A percentile compares a stretch with the other conserved stretches of the same genome.
These are phyloP conservation scores for Apophysomyces ossiformis DNA, from an alignment of 371 early-diverging fungal genomes.

Conservation along the genomic window DNA sequence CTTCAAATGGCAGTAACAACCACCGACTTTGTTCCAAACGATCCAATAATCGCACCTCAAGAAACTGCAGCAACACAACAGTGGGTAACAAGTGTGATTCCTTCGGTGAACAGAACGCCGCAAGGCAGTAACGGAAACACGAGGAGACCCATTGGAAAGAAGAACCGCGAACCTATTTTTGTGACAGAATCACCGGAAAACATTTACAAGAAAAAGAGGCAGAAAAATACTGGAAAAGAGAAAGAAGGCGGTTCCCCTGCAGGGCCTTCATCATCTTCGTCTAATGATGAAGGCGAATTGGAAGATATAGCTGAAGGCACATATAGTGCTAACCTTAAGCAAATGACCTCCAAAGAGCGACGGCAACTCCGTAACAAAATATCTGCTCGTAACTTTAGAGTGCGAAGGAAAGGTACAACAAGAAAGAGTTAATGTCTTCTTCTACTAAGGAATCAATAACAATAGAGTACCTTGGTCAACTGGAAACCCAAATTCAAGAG, in stretches of 20 bases:
- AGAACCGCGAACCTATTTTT: constrained; percentile 25
- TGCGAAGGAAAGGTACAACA: constrained; percentile 80
- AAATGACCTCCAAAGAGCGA: constrained; percentile 79
- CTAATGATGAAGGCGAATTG: constrained; percentile 17
- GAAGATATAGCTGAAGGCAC: constrained; percentile 10
- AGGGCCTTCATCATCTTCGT: constrained; percentile 1
- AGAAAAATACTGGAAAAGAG: neutral
- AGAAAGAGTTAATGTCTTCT: neutral
- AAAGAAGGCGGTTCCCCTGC: neutral
- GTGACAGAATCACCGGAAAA: constrained; percentile 30
- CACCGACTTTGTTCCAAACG: neutral
- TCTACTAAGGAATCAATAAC: neutral
- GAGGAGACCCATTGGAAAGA: neutral
- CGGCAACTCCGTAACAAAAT: constrained; percentile 89
- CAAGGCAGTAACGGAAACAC: neutral
- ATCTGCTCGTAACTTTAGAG: constrained; percentile 88
- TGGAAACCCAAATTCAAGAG: constrained; percentile 20
- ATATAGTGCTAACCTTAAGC: constrained; percentile 42
- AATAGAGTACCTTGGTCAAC: constrained; percentile 27
- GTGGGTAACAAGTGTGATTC: neutral
- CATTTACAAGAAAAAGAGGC: constrained; percentile 27
- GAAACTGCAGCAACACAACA: neutral
- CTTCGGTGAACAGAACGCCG: neutral
- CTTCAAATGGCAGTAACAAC: neutral
- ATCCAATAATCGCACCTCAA: neutral